A percentile compares a stretch with the other conserved stretches of the same genome.
phyloP scores from a whole-genome alignment of 2,329 filamentous ascomycete genomes.

The Pseudopyricularia cyperi region DNA sequence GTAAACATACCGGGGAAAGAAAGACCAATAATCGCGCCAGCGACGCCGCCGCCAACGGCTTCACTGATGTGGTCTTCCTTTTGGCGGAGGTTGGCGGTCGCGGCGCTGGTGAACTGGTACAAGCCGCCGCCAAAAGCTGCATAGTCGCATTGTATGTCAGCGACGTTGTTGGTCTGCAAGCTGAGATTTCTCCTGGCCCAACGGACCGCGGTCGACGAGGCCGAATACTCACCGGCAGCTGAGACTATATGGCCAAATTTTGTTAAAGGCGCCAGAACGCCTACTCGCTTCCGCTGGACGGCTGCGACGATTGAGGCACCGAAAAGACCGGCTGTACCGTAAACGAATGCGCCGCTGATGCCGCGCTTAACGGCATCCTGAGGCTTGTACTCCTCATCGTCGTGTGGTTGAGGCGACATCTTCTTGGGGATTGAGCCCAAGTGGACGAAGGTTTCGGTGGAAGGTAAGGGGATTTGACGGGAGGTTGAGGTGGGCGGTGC shows the following conservation, averaged over 20 bases:
- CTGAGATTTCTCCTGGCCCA: neutral
- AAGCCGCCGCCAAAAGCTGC: constrained; percentile 59
- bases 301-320: constrained; percentile 61
- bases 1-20: neutral
- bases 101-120: constrained; percentile 65
- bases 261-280: constrained; percentile 68
- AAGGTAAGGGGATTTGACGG: neutral
- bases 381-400: constrained; percentile 18
- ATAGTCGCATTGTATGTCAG: constrained; percentile 3
- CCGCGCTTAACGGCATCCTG: constrained; percentile 46
- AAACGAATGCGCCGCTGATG: constrained; percentile 39
- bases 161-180: neutral
- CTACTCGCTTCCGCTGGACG: constrained; percentile 68
- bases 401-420: constrained; percentile 2
- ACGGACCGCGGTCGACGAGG: constrained; percentile 8
- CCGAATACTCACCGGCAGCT: constrained; percentile 27
- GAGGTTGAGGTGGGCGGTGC: neutral
- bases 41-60: constrained; percentile 62
- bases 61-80: constrained; percentile 71
- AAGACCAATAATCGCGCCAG: constrained; percentile 54
- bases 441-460: neutral
- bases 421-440: neutral
- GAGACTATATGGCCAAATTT: constrained; percentile 45
- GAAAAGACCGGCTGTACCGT: constrained; percentile 45
- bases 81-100: constrained; percentile 72